These are phyloP conservation scores for Wallacemonas sp. DNA, from an alignment of 208 protist species.

Conservation along the genomic window DNA sequence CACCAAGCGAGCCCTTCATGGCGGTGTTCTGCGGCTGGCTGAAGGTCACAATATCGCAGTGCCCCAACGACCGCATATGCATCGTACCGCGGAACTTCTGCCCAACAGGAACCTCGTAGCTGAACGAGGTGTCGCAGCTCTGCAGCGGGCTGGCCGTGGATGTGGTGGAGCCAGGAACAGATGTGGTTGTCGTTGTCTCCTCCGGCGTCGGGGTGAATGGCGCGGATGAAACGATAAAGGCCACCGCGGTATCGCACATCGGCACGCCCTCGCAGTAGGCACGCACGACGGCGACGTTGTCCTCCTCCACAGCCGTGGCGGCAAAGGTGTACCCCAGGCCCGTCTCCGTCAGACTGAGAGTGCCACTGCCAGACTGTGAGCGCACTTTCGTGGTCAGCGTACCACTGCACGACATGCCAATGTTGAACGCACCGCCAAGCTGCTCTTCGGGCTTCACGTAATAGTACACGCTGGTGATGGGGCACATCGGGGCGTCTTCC, in stretches of 20 bases:
- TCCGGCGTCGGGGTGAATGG: slow-evolving; percentile 18
- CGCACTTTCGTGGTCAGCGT: slow-evolving; percentile 5
- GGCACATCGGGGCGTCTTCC: slow-evolving; percentile 18
- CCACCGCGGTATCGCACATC: slow-evolving; percentile 42
- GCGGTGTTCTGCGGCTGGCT: slow-evolving; percentile 24
- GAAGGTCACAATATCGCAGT: slow-evolving; percentile 58
- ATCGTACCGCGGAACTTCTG: slow-evolving; percentile 42
- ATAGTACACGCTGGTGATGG: slow-evolving; percentile 14
- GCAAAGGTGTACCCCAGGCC: slow-evolving; percentile 41
- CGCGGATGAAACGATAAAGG: slow-evolving; percentile 36
- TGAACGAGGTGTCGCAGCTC: slow-evolving; percentile 40
- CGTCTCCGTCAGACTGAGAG: slow-evolving; percentile 16
- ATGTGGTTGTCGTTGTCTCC: slow-evolving; percentile 13
- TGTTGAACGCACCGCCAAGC: slow-evolving; percentile 9
- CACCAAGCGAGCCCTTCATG: slow-evolving; percentile 27
- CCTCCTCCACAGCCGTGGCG: slow-evolving; percentile 40
- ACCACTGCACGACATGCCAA: slow-evolving; percentile 17
- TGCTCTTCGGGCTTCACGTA: slow-evolving; percentile 19
- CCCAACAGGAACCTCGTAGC: slow-evolving; percentile 49
- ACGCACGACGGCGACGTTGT: slow-evolving; percentile 32
- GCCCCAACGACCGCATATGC: slow-evolving; percentile 18
- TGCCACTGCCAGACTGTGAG: slow-evolving; percentile 8
- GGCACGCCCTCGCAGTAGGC: slow-evolving; percentile 46
- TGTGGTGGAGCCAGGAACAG: slow-evolving; percentile 1
- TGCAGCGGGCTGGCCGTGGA: not conserved